Evolutionary conservation across 306 rosid genomes (phyloP).

Genomic region (Dryas drummondii): DNA sequence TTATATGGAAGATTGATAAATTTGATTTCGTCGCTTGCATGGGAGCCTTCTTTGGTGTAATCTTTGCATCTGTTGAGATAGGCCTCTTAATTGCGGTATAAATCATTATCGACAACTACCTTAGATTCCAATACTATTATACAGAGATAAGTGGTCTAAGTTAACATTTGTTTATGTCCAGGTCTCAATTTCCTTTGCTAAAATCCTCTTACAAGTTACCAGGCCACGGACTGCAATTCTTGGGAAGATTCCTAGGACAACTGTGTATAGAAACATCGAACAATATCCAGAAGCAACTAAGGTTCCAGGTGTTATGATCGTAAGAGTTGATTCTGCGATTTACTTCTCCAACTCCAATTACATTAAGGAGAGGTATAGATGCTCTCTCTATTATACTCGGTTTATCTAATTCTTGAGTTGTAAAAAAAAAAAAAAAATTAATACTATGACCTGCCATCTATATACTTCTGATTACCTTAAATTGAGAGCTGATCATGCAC

Average conservation of each 20-base stretch:
- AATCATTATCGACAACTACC: constrained; percentile 22
- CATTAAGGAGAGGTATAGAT: constrained; percentile 76
- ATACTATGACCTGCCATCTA: not conserved
- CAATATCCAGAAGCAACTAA: constrained; percentile 88
- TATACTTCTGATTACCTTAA: not conserved
- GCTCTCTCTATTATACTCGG: constrained; percentile 18
- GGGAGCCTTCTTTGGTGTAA: constrained; percentile 97
- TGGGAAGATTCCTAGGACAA: constrained; percentile 82
- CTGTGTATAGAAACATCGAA: constrained; percentile 79
- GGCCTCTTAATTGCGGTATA: constrained; percentile 92
- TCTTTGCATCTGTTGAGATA: constrained; percentile 68
- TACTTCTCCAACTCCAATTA: constrained; percentile 95
- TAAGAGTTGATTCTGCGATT: constrained; percentile 90
- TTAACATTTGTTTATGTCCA: constrained; percentile 23
- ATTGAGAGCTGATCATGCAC: not conserved
- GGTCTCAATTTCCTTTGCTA: constrained; percentile 92
- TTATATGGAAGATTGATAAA: constrained; percentile 92
- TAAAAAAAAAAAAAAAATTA: not conserved
- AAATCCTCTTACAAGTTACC: constrained; percentile 90
- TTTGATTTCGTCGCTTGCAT: constrained; percentile 88
- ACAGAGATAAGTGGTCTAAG: constrained; percentile 16
- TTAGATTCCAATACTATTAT: constrained; percentile 18
- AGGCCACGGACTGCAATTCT: constrained; percentile 87
- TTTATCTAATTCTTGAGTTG: not conserved
- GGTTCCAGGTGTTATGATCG: constrained; percentile 73